Evolutionary conservation across 139 green algal species (phyloP).

Genomic region (Trebouxia sp.): DNA sequence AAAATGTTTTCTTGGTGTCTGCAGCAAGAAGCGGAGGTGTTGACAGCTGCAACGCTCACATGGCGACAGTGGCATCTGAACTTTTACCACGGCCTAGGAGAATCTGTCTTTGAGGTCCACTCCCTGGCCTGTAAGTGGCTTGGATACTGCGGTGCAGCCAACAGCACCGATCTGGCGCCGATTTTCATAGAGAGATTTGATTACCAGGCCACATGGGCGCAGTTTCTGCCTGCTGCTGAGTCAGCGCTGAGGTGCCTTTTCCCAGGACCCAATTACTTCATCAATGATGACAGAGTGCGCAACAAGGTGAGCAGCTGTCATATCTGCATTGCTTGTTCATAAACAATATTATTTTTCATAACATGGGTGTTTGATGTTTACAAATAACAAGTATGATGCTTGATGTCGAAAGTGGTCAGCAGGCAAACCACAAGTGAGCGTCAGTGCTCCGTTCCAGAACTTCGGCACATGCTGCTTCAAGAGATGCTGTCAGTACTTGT

Average conservation of each 20-base stretch:
- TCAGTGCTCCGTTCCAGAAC: too few species aligned
- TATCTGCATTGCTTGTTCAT: too few species aligned
- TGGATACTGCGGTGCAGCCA: not conserved
- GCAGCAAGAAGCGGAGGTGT: not conserved
- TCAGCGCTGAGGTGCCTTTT: not conserved
- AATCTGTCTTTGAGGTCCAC: slow-evolving; percentile 2
- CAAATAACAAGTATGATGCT: too few species aligned
- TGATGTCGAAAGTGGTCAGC: too few species aligned
- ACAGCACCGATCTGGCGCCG: not conserved
- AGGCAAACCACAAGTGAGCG: too few species aligned
- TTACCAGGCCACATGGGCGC: not conserved
- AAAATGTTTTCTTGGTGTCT: not conserved
- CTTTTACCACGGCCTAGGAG: slow-evolving; percentile 8
- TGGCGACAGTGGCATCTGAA: slow-evolving; percentile 21
- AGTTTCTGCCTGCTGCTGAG: slow-evolving; percentile 18
- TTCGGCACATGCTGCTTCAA: too few species aligned
- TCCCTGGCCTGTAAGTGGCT: not conserved
- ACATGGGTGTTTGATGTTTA: too few species aligned
- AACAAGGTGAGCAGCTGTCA: too few species aligned
- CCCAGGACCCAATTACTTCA: not conserved
- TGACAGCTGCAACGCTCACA: not conserved
- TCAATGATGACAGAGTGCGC: not conserved
- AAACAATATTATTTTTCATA: too few species aligned
- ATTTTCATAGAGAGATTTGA: slow-evolving; percentile 4
- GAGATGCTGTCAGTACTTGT: too few species aligned